Evolutionary conservation across 495 filamentous ascomycete genomes (phyloP).

Genomic region (Penicillium macrosclerotiorum): DNA sequence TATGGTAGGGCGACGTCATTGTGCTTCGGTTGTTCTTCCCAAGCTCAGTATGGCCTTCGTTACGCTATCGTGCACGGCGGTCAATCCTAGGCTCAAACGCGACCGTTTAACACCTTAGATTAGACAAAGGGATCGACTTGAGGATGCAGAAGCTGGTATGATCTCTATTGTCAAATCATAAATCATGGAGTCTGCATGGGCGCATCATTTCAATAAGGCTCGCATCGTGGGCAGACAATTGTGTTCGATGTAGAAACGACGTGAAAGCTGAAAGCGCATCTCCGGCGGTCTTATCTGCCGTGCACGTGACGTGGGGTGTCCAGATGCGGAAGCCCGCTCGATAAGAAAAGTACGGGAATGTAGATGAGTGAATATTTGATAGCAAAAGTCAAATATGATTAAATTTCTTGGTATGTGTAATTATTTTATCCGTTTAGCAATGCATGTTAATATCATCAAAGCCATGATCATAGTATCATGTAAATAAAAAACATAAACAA

Average conservation of each 20-base stretch:
- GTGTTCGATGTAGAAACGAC: slow-evolving; percentile 11
- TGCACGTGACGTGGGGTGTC: slow-evolving; percentile 26
- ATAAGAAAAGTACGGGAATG: no score
- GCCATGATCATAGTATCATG: neutral
- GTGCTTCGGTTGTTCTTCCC: neutral
- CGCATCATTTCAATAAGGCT: slow-evolving; percentile 9
- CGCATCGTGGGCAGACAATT: slow-evolving; percentile 11
- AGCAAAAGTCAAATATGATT: no score
- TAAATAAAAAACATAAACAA: neutral
- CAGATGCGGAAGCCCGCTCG: slow-evolving; percentile 16
- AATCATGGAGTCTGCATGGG: neutral
- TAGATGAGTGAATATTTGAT: no score
- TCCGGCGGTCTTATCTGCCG: slow-evolving; percentile 2
- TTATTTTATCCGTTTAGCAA: no score
- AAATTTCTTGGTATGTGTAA: neutral
- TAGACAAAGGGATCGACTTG: neutral
- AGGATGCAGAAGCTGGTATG: no score
- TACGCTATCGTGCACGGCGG: slow-evolving; percentile 9
- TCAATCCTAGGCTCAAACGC: slow-evolving; percentile 4
- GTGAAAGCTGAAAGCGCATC: slow-evolving; percentile 11
- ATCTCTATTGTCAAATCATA: no score
- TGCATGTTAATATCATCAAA: neutral
- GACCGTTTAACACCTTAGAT: neutral
- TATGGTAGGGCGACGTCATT: slow-evolving; percentile 42
- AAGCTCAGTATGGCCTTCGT: neutral